These are phyloP conservation scores for Saccharomycopsis vini DNA, from an alignment of 805 yeast genomes.

Conservation along the genomic window DNA sequence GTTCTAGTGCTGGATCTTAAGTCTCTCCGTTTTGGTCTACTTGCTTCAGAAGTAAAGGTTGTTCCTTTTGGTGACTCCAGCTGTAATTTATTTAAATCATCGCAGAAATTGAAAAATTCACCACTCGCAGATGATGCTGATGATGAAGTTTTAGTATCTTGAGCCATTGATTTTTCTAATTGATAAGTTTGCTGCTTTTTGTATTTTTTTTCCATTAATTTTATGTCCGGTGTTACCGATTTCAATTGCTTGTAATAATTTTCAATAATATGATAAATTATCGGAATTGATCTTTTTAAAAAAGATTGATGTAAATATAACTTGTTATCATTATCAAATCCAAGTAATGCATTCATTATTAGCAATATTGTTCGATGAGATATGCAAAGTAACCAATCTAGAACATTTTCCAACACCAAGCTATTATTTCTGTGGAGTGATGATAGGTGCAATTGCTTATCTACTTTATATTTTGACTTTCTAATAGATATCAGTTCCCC, in stretches of 20 bases:
- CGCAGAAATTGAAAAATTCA: too few species aligned
- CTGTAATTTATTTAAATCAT: too few species aligned
- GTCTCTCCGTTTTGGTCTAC: too few species aligned
- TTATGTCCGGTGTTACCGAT: not conserved
- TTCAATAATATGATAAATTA: not conserved
- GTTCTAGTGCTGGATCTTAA: too few species aligned
- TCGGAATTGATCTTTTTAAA: constrained; percentile 1
- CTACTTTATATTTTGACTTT: too few species aligned
- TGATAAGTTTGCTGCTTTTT: not conserved
- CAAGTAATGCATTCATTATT: not conserved
- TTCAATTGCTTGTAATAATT: not conserved
- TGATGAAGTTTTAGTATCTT: too few species aligned
- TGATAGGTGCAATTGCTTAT: too few species aligned
- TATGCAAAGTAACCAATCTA: not conserved
- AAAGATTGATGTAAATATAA: not conserved
- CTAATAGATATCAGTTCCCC: too few species aligned
- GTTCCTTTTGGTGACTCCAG: too few species aligned
- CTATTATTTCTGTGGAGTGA: not conserved
- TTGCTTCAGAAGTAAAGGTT: too few species aligned
- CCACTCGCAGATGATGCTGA: too few species aligned
- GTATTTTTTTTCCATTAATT: not conserved
- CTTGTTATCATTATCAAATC: constrained; percentile 1
- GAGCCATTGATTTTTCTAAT: too few species aligned
- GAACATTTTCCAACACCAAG: not conserved
- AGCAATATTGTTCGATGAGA: not conserved